Evolutionary conservation across 257 asterid genomes (phyloP), one percentile per base, ranked within the genome.

Genomic region (Solanum habrochaites): DNA sequence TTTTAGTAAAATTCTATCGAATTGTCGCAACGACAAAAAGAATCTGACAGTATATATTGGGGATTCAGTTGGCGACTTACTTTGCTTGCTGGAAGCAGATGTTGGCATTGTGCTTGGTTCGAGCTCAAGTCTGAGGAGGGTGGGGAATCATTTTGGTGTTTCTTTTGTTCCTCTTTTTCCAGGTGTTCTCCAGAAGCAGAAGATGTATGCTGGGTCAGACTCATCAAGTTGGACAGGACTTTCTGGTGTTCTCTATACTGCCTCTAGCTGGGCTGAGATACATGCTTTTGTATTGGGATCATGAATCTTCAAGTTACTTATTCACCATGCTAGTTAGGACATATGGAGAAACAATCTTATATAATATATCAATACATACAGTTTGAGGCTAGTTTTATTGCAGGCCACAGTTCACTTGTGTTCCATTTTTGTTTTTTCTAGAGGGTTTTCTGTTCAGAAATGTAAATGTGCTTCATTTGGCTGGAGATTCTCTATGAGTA

Each of bases 51-150:
- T 95, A 15, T 97, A 96, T 82, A 93, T 97, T 5, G 99, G 99
- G 86, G 99, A 97, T 90, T 95, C 99, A 21, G 95, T 97, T 82
- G 98, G 98, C 70, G 99, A 97, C 93, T 90, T 97, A 90, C 98
- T 95, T 80, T 97, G 99, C 93, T 92, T 97, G 93, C 96, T 97
- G 12, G 89, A 94, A 92, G 99, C 99, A 71, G 98, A 97, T 86
- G 91, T 95, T 12, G 99, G 99, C 80, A 96, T 97, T 29, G 98
- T 97, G 88, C 77, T 97, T 52, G 98, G 98, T 81, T 87, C 94
- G n/a, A 96, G 98, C 87, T n/a, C 92, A 74, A 95, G 99, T 83
- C 92, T 97, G 73, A 89, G 95, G 90, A 91, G 90, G 67, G 88
- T 96, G 75, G 99, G 95, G 83, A 86, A 86, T 80, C 98, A 96